Base-by-base conservation (phyloP, 192 early-diverging fungal species). In the Linnemannia zychae region DNA sequence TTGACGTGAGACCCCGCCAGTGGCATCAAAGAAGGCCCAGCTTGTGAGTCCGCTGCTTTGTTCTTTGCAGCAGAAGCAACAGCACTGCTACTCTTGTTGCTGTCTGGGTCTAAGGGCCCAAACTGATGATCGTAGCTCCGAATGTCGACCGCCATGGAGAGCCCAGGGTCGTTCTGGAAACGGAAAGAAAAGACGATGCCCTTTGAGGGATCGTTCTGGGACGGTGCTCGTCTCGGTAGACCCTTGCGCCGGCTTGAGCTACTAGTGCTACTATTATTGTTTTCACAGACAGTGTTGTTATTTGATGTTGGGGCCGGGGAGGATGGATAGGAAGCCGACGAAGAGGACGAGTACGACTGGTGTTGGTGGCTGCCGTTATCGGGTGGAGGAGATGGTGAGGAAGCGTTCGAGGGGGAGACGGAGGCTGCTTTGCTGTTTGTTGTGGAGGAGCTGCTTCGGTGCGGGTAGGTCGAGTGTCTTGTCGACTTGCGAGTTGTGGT, bases 121-220 rank as follows among this genome's bases (percentile, higher is more conserved):
- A 81, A 75, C 74, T 82, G 81, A 60, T 82, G 81, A 76, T 82
- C 81, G 36, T 82, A 82, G 70, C 75, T 82, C 40, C 70, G 75
- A 49, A 82, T 82, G 75, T 82, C 71, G 22, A 82, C 75, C 15
- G 81, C 40, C 75, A 82, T 82, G 63, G 81, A 75, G 22, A 82
- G 33, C 9, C 75, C 70, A 46, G 81, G 63, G 49, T 82, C 75
- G 22, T 82, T 82, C 49, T 82, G 81, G 81, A 82, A 72, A 20
- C 75, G 70, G 63, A 82, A 82, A 7, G 81, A 82, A 57, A 82
- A 82, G 74, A 82, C 81, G 38, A 82, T 82, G 6, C 81, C 81
- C 71, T 77, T 76, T 20, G 81, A 77, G 1, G 74, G 47, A 73
- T 82, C 81, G 49, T 82, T 73, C 81, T 82, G 81, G 33, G 81